Base-by-base conservation (phyloP, 2,329 filamentous ascomycete species). In the Hymenoscyphus fraxineus region DNA sequence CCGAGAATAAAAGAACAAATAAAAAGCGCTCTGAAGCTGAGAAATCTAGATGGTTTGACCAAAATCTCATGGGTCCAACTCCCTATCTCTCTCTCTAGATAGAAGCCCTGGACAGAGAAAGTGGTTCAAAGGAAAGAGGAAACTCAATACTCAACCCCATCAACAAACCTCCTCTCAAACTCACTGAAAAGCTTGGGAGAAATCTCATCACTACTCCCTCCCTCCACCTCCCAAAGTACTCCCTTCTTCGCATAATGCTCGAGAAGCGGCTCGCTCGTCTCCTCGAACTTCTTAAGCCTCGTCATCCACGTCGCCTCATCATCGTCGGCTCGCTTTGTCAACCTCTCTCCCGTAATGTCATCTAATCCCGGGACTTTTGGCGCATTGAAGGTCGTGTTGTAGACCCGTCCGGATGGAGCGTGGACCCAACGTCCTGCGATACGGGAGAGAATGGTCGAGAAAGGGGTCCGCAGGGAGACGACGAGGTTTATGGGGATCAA, bases 341-440 rank as follows among this genome's bases (percentile, higher is more conserved):
- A 82, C 27, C 84, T 81, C 76, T 99, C 95, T 16, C 95, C 95
- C 0, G 95, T 99, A 58, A 97, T 75, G 76, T 99, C 95, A 77
- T 99, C 95, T 70, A 83, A 85, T 32, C 95, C 94, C 0, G 86
- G 78, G 1, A 93, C 87, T 69, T 88, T 89, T 0, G 95, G 95
- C 7, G 90, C 84, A 74, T 98, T 93, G 81, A 97, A 99, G 0
- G 88, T 88, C 2, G 93, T 96, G 77, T 99, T 99, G 82, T 99
- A 99, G 16, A 97, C 90, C 35, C 95, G 85, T 1, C 95, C 95
- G 0, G 92, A 96, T 0, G 92, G 88, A 73, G 91, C 90, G 78
- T 99, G 95, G 51, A 97, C 89, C 93, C 93, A 97, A 64, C 95
- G 89, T 60, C 92, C 93, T 55, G 91, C 87, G 71, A 99, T 97